Conservation (phyloP, 768 basidiomycete genomes). For the Chalciporus piperatus region DNA sequence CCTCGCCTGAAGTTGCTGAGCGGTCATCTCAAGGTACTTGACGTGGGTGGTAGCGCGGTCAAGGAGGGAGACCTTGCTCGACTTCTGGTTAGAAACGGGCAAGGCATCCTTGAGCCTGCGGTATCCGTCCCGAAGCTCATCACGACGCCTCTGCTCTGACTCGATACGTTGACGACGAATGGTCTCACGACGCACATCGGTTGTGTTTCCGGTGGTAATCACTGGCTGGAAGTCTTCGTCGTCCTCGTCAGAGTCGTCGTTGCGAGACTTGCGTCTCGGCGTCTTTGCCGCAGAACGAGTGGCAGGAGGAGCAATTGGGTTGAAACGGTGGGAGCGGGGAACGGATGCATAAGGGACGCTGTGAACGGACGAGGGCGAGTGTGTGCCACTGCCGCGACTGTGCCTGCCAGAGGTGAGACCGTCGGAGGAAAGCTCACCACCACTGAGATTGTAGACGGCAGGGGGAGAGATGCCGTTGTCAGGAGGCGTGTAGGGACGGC, state of each 20-base stretch:
- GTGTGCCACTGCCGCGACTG: conserved; percentile 69
- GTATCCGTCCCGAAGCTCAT: conserved; percentile 92
- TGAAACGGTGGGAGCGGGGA: conserved; percentile 76
- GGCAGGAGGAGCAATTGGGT: conserved; percentile 60
- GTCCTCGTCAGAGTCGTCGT: conserved; percentile 70
- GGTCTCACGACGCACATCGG: conserved; percentile 81
- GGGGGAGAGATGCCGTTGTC: conserved; percentile 68
- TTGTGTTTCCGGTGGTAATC: conserved; percentile 39
- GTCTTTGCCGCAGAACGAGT: conserved; percentile 53
- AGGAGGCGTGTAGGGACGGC: conserved; percentile 69
- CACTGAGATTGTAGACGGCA: conserved; percentile 67
- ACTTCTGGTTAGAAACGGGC: conserved; percentile 88
- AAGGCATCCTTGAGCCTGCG: conserved; percentile 87
- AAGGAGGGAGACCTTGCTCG: conserved; percentile 86
- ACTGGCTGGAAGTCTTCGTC: conserved; percentile 73
- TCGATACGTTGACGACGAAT: conserved; percentile 92
- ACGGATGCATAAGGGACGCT: conserved; percentile 57
- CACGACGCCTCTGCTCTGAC: conserved; percentile 87
- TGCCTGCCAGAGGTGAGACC: conserved; percentile 59
- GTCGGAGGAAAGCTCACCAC: conserved; percentile 74
- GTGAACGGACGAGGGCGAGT: conserved; percentile 47
- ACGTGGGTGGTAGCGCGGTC: conserved; percentile 88
- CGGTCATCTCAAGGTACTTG: conserved; percentile 80
- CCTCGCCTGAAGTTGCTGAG: conserved; percentile 69
- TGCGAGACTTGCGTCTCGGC: conserved; percentile 43